Base-by-base conservation (phyloP, 108 stramenopile genomes). In the Nitzschia sp. region DNA sequence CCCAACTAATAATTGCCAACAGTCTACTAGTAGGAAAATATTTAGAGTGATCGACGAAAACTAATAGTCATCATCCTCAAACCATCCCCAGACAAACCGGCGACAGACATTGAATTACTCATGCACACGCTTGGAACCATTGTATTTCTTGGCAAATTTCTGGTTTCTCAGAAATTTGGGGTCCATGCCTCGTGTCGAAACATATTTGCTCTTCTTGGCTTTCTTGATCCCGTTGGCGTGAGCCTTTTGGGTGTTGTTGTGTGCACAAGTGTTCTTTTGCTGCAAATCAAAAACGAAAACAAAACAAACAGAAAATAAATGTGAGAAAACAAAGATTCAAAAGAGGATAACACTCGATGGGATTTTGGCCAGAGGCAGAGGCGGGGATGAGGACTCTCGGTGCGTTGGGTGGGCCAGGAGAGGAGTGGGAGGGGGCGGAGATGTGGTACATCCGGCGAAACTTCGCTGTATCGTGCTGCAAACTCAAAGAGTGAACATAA, bases 191-290 rank as follows among this genome's bases (percentile, higher is more conserved):
- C 80, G 73, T 56, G 88, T 89, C 16, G 83, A 85, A 30, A 89
- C 85, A 74, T 84, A 90, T 75, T 84, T 85, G 64, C 75, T 80
- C 52, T 80, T 76, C 84, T 91, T 88, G 73, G 80, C 85, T 88
- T 91, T 92, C 80, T 94, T 94, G 80, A 96, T 96, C 30, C 95
- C 95, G 60, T 91, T 93, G 80, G 85, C 84, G 63, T 93, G 91
- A 58, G 92, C 95, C 89, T 96, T 96, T 83, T 82, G 84, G 46
- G 91, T 92, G 61, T 83, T 86, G 88, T 96, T 96, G 82, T 94
- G 93, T 67, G 90, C 91, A 74, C 91, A 92, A 66, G 92, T 92
- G 81, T 96, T 96, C 91, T 96, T 96, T 88, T 84, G 83, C 93
- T 94, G 93, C 71, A 23, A 30, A 48, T 25, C 19, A 26, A 29